Base-by-base conservation (phyloP, 2,329 filamentous ascomycete genomes). In the Aspergillus ibericus region DNA sequence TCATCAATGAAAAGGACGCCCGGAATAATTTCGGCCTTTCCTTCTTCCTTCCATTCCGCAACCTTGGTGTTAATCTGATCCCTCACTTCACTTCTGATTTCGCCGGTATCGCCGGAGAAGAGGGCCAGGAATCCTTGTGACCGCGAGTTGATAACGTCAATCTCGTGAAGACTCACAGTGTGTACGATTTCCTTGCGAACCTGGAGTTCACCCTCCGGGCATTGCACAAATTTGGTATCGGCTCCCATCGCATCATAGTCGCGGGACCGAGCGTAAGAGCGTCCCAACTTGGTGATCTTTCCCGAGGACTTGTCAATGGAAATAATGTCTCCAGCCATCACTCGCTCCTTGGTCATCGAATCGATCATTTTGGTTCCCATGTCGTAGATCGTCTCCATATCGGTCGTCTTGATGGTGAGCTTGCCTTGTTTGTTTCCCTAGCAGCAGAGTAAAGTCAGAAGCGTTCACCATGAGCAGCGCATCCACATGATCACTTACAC, bases 341-440 rank as follows among this genome's bases (percentile, higher is more conserved):
- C 92, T 70, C 96, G 93, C 81, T 99, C 95, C 79, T 98, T 98
- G 66, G 93, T 97, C 92, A 99, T 97, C 65, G 92, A 92, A 74
- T 99, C 95, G 66, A 99, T 99, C 95, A 99, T 98, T 80, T 98
- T 98, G 66, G 90, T 93, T 65, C 95, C 95, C 93, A 99, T 97
- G 72, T 99, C 95, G 80, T 98, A 99, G 66, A 99, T 91, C 12
- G 95, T 96, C 79, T 99, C 95, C 95, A 99, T 99, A 76, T 99
- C 95, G 59, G 93, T 98, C 10, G 95, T 99, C 81, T 99, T 99
- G 81, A 99, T 96, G 18, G 95, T 99, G 64, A 99, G 88, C 79
- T 99, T 99, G 71, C 95, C 95, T 82, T 97, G 93, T 83, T 98
- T 99, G 71, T 95, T 96, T 66, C 90, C 91, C 83, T 85, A 50